Evolutionary conservation across 2,329 filamentous ascomycete genomes (phyloP).

Genomic region (Hymenoscyphus occultus): DNA sequence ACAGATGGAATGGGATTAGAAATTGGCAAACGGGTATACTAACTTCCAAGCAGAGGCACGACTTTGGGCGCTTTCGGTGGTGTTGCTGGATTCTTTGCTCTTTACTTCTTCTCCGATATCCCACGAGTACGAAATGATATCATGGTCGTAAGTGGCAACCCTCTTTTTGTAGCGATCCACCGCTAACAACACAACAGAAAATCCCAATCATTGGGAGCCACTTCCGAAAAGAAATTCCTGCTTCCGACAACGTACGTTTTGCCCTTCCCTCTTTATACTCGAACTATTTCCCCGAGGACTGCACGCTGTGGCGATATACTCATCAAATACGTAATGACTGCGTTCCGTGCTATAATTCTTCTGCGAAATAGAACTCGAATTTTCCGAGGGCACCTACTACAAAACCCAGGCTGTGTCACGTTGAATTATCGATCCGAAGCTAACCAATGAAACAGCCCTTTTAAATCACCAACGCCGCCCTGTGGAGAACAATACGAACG

Average conservation of each 20-base stretch:
- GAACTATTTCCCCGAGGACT: background rate
- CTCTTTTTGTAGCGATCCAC: background rate
- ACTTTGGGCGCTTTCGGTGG: conserved; percentile 55
- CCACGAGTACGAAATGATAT: conserved; percentile 59
- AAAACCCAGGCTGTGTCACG: background rate
- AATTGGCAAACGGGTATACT: conserved; percentile 4
- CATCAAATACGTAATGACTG: background rate
- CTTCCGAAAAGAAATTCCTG: conserved; percentile 52
- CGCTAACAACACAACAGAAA: conserved; percentile 42
- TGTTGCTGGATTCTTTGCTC: conserved; percentile 51
- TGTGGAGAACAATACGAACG: background rate
- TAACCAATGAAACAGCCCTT: conserved; percentile 13
- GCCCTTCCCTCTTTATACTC: background rate
- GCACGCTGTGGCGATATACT: background rate
- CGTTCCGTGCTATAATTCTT: background rate
- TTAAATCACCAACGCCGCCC: background rate
- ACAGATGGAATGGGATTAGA: background rate
- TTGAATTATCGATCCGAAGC: background rate
- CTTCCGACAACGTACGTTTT: conserved; percentile 58
- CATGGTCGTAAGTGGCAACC: conserved; percentile 46
- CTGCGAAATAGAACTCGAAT: background rate
- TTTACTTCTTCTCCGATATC: conserved; percentile 62
- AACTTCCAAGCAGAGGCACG: conserved; percentile 43
- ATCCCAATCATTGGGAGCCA: conserved; percentile 50
- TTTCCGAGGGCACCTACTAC: too few relatives aligned